Percentiles rank a stretch among this genome's conserved stretches.
Conservation (phyloP, 352 stramenopile genomes). For the Phytophthora boehmeriae region DNA sequence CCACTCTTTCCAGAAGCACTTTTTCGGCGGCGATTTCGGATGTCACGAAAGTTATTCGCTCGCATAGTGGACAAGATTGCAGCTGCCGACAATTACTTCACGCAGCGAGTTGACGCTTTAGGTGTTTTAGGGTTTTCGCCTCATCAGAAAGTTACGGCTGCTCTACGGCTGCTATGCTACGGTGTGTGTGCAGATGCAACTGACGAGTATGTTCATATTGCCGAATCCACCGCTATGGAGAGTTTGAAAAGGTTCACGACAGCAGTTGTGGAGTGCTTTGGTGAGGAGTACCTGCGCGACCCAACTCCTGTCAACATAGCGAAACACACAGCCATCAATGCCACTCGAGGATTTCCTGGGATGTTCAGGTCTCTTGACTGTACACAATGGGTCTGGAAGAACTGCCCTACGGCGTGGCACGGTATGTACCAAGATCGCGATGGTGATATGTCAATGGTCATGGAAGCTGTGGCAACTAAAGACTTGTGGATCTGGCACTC, state of each 20-base stretch:
- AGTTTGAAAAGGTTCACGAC: constrained; percentile 7
- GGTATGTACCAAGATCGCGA: constrained; percentile 17
- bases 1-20: neutral
- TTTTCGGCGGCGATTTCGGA: constrained; percentile 12
- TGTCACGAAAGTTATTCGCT: constrained; percentile 1
- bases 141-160: constrained; percentile 20
- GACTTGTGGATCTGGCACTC: constrained; percentile 34
- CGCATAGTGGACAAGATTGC: neutral
- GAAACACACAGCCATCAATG: constrained; percentile 4
- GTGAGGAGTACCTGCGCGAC: constrained; percentile 10
- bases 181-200: constrained; percentile 10
- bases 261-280: constrained; percentile 14
- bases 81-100: constrained; percentile 2
- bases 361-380: constrained; percentile 34
- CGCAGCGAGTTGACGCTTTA: constrained; percentile 12
- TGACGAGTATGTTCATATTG: constrained; percentile 18
- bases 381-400: constrained; percentile 32
- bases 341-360: constrained; percentile 17
- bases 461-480: constrained; percentile 21
- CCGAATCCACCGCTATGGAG: constrained; percentile 10
- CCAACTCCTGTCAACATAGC: constrained; percentile 14
- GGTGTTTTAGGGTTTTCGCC: constrained; percentile 13
- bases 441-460: constrained; percentile 4
- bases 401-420: constrained; percentile 17
- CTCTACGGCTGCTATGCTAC: constrained; percentile 22